Conservation (phyloP, 768 basidiomycete species). For the Naganishia vaughanmartiniae region DNA sequence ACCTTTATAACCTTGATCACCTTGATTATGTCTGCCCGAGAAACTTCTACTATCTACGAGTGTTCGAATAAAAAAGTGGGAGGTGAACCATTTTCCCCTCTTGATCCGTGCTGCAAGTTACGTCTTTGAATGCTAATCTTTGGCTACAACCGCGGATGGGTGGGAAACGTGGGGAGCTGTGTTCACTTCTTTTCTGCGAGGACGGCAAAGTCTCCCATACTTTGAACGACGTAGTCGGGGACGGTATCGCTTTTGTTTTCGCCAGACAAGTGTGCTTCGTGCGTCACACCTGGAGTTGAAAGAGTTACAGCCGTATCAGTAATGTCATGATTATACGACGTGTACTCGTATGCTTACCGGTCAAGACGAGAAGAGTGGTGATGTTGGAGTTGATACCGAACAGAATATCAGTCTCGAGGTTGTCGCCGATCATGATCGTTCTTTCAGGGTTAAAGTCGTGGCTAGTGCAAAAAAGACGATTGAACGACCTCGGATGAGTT, state of each 20-base stretch:
- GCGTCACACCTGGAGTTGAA: slow-evolving; percentile 65
- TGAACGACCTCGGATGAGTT: background rate
- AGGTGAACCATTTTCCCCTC: no score
- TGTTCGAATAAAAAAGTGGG: background rate
- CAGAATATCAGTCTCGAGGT: slow-evolving; percentile 89
- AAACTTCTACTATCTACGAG: background rate
- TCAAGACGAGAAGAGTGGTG: slow-evolving; percentile 82
- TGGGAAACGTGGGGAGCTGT: no score
- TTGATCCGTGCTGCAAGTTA: no score
- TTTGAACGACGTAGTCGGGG: slow-evolving; percentile 75
- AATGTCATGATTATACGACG: background rate
- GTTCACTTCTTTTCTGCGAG: slow-evolving; percentile 39
- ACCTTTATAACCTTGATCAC: slow-evolving; percentile 12
- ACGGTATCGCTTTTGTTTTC: slow-evolving; percentile 67
- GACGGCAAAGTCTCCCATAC: slow-evolving; percentile 71
- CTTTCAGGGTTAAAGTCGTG: slow-evolving; percentile 78
- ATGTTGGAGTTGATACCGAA: slow-evolving; percentile 87
- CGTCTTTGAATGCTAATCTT: background rate
- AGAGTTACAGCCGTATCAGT: slow-evolving; percentile 5
- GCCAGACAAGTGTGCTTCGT: slow-evolving; percentile 69
- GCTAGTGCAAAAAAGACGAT: slow-evolving; percentile 53
- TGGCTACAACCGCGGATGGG: background rate
- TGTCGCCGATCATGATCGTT: slow-evolving; percentile 94
- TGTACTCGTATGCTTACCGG: slow-evolving; percentile 59
- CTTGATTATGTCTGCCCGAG: background rate